Evolutionary conservation across 2,329 filamentous ascomycete genomes (phyloP).

Genomic region (Aureobasidium musti): DNA sequence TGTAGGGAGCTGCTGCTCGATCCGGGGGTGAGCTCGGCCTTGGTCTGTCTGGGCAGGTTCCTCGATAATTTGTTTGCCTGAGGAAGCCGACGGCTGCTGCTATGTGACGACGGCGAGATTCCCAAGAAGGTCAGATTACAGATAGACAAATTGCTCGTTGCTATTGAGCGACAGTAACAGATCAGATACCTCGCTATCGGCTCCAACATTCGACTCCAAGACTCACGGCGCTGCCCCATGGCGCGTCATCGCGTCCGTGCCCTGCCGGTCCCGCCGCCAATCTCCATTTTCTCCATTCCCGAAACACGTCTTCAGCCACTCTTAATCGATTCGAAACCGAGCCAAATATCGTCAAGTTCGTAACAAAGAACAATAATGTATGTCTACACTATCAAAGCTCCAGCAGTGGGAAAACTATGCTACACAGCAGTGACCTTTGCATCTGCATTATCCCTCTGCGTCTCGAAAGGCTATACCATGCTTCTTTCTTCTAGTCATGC

Average conservation of each 20-base stretch:
- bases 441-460: neutral
- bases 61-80: neutral
- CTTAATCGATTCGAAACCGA: neutral
- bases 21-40: constrained; percentile 9
- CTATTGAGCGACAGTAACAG: neutral
- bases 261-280: constrained; percentile 2
- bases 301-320: neutral
- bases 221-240: neutral
- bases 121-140: neutral
- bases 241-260: constrained; percentile 24
- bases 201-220: constrained; percentile 1
- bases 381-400: constrained; percentile 22
- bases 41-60: neutral
- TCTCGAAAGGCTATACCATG: neutral
- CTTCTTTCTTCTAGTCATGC: neutral
- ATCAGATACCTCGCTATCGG: neutral
- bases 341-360: no score
- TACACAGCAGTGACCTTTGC: constrained; percentile 2
- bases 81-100: neutral
- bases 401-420: constrained; percentile 17
- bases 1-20: neutral
- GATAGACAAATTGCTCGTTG: neutral
- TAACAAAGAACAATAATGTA: neutral
- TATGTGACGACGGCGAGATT: neutral
- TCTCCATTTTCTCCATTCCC: neutral